Percentiles rank a stretch among this genome's conserved stretches.
Conservation (phyloP, 148 eudicot genomes). For the Gaultheria prostrata region DNA sequence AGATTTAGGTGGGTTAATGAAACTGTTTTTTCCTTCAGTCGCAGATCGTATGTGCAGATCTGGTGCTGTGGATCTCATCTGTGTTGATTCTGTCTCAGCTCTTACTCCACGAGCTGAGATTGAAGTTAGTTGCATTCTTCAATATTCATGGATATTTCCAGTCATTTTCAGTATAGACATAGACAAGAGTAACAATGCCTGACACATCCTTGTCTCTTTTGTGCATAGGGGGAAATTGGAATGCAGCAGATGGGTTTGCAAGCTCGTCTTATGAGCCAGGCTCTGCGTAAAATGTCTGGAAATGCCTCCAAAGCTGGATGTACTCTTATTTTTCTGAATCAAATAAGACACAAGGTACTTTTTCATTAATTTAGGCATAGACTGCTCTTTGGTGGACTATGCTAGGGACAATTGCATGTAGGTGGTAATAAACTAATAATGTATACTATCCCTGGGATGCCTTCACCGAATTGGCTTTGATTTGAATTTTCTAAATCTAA, state of each 20-base stretch:
- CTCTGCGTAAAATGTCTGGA: conserved; percentile 97
- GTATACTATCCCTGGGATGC: not conserved
- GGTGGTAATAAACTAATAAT: not conserved
- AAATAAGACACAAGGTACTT: conserved; percentile 88
- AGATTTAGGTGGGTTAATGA: not conserved
- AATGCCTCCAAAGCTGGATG: conserved; percentile 99
- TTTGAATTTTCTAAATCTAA: not conserved
- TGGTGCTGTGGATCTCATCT: conserved; percentile 90
- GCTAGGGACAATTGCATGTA: not conserved
- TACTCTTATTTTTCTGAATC: conserved; percentile 90
- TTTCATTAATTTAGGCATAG: not conserved
- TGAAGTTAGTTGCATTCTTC: conserved; percentile 51
- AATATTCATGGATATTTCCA: not conserved
- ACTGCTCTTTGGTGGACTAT: not conserved
- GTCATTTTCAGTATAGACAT: not conserved
- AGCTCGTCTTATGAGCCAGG: conserved; percentile 99
- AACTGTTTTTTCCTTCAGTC: conserved; percentile 45
- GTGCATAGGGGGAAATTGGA: conserved; percentile 84
- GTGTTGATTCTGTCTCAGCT: conserved; percentile 96
- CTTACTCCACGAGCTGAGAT: conserved; percentile 97
- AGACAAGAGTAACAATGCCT: conserved; percentile 4
- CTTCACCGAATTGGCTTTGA: not conserved
- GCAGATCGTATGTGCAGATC: conserved; percentile 99
- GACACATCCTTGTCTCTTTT: conserved; percentile 19
- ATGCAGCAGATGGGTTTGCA: conserved; percentile 99